phyloP scores from a whole-genome alignment of 306 rosid species.

The Cucumis hystrix region DNA sequence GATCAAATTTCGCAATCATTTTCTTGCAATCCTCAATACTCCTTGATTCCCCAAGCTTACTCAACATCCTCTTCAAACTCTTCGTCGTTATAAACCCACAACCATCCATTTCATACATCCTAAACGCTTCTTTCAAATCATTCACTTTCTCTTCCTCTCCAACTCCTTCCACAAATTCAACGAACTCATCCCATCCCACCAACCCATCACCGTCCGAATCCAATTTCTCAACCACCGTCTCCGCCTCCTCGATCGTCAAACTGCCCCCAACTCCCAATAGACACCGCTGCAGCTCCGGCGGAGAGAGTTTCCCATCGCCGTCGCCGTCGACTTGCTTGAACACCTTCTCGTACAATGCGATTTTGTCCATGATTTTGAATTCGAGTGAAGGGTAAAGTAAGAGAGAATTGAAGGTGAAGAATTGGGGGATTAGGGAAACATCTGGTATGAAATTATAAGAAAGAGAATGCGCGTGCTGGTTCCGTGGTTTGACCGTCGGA shows the following conservation, averaged over 20 bases:
- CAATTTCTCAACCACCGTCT: constrained; percentile 24
- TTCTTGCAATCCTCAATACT: constrained; percentile 38
- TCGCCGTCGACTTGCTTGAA: constrained; percentile 55
- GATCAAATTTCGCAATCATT: constrained; percentile 65
- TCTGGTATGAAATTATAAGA: not conserved
- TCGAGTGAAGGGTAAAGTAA: not conserved
- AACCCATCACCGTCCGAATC: constrained; percentile 54
- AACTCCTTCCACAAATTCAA: constrained; percentile 56
- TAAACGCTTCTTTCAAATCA: constrained; percentile 55
- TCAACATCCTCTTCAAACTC: constrained; percentile 57
- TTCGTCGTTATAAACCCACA: constrained; percentile 58
- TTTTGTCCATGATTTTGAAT: constrained; percentile 25
- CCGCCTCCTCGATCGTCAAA: constrained; percentile 13
- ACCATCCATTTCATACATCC: constrained; percentile 69
- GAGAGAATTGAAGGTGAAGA: not conserved
- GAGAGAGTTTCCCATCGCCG: constrained; percentile 50
- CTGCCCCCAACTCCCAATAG: constrained; percentile 41
- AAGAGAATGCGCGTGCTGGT: not conserved
- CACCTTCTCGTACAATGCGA: constrained; percentile 32
- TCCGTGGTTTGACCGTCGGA: constrained; percentile 1
- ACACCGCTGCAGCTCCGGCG: constrained; percentile 48
- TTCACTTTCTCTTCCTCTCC: constrained; percentile 55
- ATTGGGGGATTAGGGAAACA: not conserved
- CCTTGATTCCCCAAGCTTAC: constrained; percentile 54
- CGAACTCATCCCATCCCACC: constrained; percentile 52